A percentile compares a stretch with the other conserved stretches of the same genome.
phyloP scores from a whole-genome alignment of 805 yeast species.

The Millerozyma acaciae region DNA sequence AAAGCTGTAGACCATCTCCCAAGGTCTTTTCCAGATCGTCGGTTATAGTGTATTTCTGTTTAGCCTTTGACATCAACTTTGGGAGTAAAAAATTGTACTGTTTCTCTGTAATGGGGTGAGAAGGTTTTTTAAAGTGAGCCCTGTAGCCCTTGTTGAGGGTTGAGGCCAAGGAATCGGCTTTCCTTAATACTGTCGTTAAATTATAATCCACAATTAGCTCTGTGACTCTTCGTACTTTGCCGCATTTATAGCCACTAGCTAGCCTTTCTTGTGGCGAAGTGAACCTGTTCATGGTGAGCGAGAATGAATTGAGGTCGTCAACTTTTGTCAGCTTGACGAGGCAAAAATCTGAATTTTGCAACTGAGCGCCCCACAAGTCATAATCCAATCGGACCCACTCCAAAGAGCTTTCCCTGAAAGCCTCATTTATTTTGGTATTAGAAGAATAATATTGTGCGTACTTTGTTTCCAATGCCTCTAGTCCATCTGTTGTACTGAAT shows the following conservation, averaged over 20 bases:
- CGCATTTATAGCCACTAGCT: slow-evolving; percentile 19
- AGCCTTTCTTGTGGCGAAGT: slow-evolving; percentile 11
- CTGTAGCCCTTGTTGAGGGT: not conserved
- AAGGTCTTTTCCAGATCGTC: slow-evolving; percentile 9
- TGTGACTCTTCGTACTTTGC: slow-evolving; percentile 7
- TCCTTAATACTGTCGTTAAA: slow-evolving; percentile 13
- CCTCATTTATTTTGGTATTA: slow-evolving; percentile 9
- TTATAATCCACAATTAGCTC: slow-evolving; percentile 9
- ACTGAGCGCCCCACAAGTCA: slow-evolving; percentile 27
- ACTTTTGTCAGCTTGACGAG: slow-evolving; percentile 6
- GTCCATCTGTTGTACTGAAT: slow-evolving; percentile 37
- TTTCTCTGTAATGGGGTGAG: slow-evolving; percentile 9
- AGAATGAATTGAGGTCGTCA: slow-evolving; percentile 8
- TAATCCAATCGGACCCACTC: slow-evolving; percentile 31
- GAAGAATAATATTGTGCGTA: slow-evolving; percentile 9
- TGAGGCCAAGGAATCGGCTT: slow-evolving; percentile 14
- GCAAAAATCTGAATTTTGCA: slow-evolving; percentile 8
- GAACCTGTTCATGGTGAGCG: slow-evolving; percentile 10
- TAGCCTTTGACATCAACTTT: slow-evolving; percentile 10
- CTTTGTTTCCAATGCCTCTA: slow-evolving; percentile 21
- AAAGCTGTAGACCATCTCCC: slow-evolving; percentile 5
- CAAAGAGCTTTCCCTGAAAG: slow-evolving; percentile 11
- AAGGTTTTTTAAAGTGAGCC: slow-evolving; percentile 1
- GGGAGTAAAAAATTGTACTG: slow-evolving; percentile 11
- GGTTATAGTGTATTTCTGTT: slow-evolving; percentile 6